A percentile compares a stretch with the other conserved stretches of the same genome.
Evolutionary conservation across 805 yeast species (phyloP).

Genomic region (Grigorovia humatica): DNA sequence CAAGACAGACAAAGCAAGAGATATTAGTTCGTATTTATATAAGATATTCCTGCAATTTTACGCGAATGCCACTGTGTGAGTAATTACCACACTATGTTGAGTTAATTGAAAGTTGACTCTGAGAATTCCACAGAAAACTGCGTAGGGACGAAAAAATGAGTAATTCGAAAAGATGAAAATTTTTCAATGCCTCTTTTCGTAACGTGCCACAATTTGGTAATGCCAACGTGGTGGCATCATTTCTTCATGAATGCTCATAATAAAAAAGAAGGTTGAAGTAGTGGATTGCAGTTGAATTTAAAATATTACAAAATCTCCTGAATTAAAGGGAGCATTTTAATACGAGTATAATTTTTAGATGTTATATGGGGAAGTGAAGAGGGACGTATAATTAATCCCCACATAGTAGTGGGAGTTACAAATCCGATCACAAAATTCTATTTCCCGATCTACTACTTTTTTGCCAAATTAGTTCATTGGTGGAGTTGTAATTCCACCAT

Average conservation of each 20-base stretch:
- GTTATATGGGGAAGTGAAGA: no score
- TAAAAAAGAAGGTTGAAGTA: background rate
- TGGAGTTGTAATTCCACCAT: conserved; percentile 1
- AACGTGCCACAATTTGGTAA: background rate
- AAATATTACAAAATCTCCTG: background rate
- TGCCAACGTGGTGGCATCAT: background rate
- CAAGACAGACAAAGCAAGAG: background rate
- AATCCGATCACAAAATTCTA: no score
- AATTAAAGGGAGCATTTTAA: background rate
- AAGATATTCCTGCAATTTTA: background rate
- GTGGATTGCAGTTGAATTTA: background rate
- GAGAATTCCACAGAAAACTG: background rate
- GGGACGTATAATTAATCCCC: no score
- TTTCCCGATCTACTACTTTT: no score
- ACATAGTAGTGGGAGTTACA: no score
- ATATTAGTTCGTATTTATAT: background rate
- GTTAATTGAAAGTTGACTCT: background rate
- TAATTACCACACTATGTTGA: background rate
- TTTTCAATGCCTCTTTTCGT: background rate
- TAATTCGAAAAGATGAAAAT: background rate
- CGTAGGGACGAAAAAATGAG: background rate
- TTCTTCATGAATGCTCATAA: background rate
- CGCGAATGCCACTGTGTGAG: background rate
- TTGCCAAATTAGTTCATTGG: background rate
- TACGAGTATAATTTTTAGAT: background rate